Base-by-base conservation (phyloP, 345 rosid species). In the Rhodamnia argentea region DNA sequence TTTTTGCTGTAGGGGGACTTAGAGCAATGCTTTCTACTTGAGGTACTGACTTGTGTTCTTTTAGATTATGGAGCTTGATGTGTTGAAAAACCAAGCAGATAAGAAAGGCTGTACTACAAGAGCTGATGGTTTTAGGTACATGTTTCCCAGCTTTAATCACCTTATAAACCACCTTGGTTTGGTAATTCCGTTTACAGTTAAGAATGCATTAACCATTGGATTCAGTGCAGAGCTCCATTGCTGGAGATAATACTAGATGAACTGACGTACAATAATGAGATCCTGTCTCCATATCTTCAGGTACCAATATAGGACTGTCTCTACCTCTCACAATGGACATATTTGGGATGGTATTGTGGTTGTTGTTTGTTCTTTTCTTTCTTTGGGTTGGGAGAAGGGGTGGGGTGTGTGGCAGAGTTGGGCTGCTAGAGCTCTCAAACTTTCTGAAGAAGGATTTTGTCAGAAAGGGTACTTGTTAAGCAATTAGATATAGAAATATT, bases 31-130 rank as follows among this genome's bases (percentile, higher is more conserved):
- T 51, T 16, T 87, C 81, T 27, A 24, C 76, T 52, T 4, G 74
- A 13, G 82, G 32, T 88, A 74, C 86, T 87, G 81, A 54, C 5
- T 85, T 52, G 83, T 47, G 85, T 75, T 54, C 60, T 84, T 74
- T 74, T 88, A 97, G 99, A 94, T 95, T 84, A 92, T 95, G 93
- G 94, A 95, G 86, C 95, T 97, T 87, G 99, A 97, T 88, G 57
- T 59, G 40, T 93, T 93, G 83, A 96, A 91, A 92, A 92, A 91
- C 93, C 90, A 88, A 87, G 99, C 97, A 58, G 93, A 93, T 85
- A 52, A 53, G 24, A 88, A 92, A 91, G 93, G 95, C 82, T 89
- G 47, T 83, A 93, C 94, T 47, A 90, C 90, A 27, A 94, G 98
- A 92, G 94, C 94, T 87, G 98, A 97, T 54, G 95, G 95, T 85